Conservation (phyloP, 129 eudicot species). For the Scalesia atractyloides region DNA sequence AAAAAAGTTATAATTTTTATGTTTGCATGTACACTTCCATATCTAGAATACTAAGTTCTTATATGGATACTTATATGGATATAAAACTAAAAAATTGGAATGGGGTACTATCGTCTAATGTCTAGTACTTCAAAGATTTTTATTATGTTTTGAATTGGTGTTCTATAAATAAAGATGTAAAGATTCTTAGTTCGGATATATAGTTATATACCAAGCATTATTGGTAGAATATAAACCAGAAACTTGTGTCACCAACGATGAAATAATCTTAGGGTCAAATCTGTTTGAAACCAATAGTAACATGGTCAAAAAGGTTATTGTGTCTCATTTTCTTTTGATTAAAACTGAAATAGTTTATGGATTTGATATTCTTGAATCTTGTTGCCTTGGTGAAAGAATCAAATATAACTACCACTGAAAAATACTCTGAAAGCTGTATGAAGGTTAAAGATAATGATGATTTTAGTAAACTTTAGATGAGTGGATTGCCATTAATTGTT, state of each 20-base stretch:
- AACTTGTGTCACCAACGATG: not conserved
- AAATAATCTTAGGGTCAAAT: not conserved
- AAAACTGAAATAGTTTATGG: slow-evolving; percentile 1
- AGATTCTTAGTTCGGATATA: not conserved
- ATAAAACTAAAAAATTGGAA: not conserved
- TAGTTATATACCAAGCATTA: not conserved
- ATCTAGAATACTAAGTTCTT: not conserved
- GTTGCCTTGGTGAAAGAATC: slow-evolving; percentile 27
- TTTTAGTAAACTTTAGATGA: slow-evolving; percentile 13
- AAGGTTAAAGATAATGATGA: slow-evolving; percentile 64
- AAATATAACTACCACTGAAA: too few species aligned
- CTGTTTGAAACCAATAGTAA: slow-evolving; percentile 1
- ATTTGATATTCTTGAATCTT: slow-evolving; percentile 21
- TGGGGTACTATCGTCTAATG: not conserved
- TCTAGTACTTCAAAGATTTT: not conserved
- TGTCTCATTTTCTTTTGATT: not conserved
- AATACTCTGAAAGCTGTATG: slow-evolving; percentile 37
- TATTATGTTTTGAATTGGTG: not conserved
- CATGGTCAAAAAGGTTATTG: not conserved
- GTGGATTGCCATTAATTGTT: slow-evolving; percentile 3
- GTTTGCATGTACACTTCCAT: not conserved
- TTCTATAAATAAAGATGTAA: not conserved
- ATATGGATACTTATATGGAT: slow-evolving; percentile 6
- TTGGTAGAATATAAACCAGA: not conserved
- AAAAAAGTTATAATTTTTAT: not conserved